These are phyloP conservation scores for Xerocomellus amylosporus DNA, from an alignment of 768 basidiomycete species.

Conservation along the genomic window DNA sequence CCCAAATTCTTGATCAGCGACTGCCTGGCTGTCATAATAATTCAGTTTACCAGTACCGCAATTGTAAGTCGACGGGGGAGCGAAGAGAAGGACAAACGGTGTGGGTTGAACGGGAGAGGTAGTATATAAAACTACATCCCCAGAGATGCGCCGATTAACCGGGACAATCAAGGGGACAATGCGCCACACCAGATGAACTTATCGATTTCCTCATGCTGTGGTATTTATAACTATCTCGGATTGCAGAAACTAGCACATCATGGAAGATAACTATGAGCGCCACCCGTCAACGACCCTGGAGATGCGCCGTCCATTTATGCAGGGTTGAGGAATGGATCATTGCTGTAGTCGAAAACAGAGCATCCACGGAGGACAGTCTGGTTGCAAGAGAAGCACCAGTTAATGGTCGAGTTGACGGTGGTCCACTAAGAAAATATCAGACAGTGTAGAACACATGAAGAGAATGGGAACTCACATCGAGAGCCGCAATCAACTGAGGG, in stretches of 20 bases:
- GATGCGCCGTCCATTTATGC: not conserved
- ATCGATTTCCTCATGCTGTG: no score
- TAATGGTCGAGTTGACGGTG: slow-evolving; percentile 30
- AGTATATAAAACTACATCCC: no score
- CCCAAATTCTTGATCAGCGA: no score
- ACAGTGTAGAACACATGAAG: not conserved
- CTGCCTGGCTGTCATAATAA: no score
- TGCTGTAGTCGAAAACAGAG: slow-evolving; percentile 30
- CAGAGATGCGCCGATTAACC: no score
- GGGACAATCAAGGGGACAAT: no score
- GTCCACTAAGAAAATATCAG: slow-evolving; percentile 21
- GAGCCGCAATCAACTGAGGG: slow-evolving; percentile 12
- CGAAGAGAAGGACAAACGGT: no score
- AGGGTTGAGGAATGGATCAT: slow-evolving; percentile 28
- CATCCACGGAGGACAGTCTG: slow-evolving; percentile 33
- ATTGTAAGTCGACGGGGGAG: no score
- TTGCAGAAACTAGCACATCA: not conserved
- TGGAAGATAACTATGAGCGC: not conserved
- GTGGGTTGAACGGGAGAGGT: no score
- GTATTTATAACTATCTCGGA: no score
- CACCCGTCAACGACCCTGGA: not conserved
- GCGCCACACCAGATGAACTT: no score
- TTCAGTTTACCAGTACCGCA: no score
- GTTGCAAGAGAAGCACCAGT: slow-evolving; percentile 36
- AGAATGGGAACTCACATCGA: slow-evolving; percentile 15